Conservation (phyloP, 345 rosid genomes). For the Hibiscus mutabilis region DNA sequence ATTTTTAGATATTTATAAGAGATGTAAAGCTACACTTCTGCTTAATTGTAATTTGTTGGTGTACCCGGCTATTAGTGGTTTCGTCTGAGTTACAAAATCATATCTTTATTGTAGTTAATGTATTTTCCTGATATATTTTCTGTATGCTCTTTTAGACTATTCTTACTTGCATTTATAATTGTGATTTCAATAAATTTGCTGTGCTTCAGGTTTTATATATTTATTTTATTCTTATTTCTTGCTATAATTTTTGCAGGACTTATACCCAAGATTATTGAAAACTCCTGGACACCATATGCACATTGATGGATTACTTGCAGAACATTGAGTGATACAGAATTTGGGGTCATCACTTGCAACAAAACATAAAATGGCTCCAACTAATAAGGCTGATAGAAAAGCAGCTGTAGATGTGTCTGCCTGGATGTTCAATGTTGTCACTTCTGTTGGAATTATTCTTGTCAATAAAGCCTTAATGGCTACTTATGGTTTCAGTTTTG, state of each 20-base stretch:
- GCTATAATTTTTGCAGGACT: neutral
- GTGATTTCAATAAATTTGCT: neutral
- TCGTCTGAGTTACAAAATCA: neutral
- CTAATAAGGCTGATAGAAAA: constrained; percentile 70
- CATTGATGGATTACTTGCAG: constrained; percentile 13
- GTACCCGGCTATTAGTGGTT: neutral
- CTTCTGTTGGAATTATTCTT: constrained; percentile 91
- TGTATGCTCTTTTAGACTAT: neutral
- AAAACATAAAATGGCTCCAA: constrained; percentile 55
- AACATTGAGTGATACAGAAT: constrained; percentile 6
- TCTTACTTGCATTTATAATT: neutral
- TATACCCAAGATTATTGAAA: neutral
- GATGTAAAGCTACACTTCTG: neutral
- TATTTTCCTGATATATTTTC: neutral
- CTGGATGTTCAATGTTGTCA: constrained; percentile 98
- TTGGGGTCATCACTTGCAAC: constrained; percentile 11
- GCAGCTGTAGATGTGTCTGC: constrained; percentile 84
- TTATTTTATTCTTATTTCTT: neutral
- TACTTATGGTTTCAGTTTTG: constrained; percentile 91
- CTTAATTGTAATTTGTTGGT: neutral
- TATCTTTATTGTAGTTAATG: neutral
- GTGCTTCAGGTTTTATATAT: neutral
- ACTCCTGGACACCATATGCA: neutral
- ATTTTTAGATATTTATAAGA: neutral
- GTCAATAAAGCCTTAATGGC: constrained; percentile 98